Evolutionary conservation across 495 filamentous ascomycete genomes (phyloP).

Genomic region (Delitschia confertaspora): DNA sequence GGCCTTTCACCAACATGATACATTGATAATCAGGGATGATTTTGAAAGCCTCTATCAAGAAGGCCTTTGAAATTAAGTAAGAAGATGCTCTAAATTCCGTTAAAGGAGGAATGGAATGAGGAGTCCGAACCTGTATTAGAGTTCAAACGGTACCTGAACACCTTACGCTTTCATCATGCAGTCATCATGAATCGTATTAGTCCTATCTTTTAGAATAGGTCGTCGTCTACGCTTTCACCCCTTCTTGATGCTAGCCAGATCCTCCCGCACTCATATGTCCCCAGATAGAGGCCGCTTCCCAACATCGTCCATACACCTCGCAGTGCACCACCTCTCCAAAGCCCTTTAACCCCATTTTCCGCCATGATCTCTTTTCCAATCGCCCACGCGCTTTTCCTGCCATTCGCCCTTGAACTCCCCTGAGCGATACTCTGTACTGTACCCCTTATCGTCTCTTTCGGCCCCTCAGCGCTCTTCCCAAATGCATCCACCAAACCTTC

Average conservation of each 20-base stretch:
- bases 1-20: no score
- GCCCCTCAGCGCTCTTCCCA: slow-evolving; percentile 25
- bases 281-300: slow-evolving; percentile 74
- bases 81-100: no score
- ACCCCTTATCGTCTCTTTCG: slow-evolving; percentile 22
- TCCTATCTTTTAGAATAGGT: no score
- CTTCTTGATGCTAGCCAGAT: slow-evolving; percentile 55
- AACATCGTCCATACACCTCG: slow-evolving; percentile 73
- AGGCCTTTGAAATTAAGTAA: no score
- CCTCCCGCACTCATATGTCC: slow-evolving; percentile 73
- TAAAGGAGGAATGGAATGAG: no score
- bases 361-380: slow-evolving; percentile 54
- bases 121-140: no score
- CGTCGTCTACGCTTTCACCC: slow-evolving; percentile 27
- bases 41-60: no score
- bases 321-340: slow-evolving; percentile 70
- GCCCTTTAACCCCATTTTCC: slow-evolving; percentile 57
- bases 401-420: slow-evolving; percentile 26
- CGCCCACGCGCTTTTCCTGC: slow-evolving; percentile 39
- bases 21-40: no score
- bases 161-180: no score
- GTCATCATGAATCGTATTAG: no score
- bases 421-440: slow-evolving; percentile 7
- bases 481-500: slow-evolving; percentile 31
- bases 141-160: no score